Evolutionary conservation across 345 rosid species (phyloP), one percentile per base, ranked within the genome.

Genomic region (Theobroma cacao): DNA sequence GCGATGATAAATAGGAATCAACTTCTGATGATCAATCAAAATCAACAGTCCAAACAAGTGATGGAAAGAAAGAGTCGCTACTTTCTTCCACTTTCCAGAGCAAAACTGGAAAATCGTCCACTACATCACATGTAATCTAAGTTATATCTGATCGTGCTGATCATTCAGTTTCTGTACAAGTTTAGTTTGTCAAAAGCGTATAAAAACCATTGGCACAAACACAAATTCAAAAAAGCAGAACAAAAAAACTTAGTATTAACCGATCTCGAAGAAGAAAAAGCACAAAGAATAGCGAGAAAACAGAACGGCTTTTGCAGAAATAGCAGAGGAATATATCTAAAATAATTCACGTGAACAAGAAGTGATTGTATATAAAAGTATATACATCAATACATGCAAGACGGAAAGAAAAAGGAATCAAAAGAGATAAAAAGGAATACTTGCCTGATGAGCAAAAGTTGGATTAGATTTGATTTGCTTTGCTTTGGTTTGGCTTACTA

Each of bases 391-490:
- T 10, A 58, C 1, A 48, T 30, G n/a, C 59, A 69, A 69, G 31
- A 65, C 40, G 38, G 7, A 47, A 1, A 15, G 3, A 69, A 7
- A 48, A 28, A n/a, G n/a, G 40, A 70, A 70, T 26, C 8, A 0
- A 70, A 70, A 28, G 14, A 69, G 24, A 69, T 7, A n/a, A 28
- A 30, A 69, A 48, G 17, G 12, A 17, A 50, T 31, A 30, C 75
- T 50, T 71, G 18, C 75, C 75, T 31, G 60, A 50, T 50, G 40
- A 71, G 24, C n/a, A 71, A n/a, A 71, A 50, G 43, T 28, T 24
- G 28, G 55, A 2, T 50, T n/a, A n/a, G n/a, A n/a, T n/a, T n/a
- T 11, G 18, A 33, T n/a, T 72, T 52, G 62, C 9, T 65, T 65
- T 38, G 48, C 5, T 52, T 33, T 71, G 28, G 75, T 30, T 52